phyloP scores from a whole-genome alignment of 2,329 filamentous ascomycete genomes.

The Phoma sp. region DNA sequence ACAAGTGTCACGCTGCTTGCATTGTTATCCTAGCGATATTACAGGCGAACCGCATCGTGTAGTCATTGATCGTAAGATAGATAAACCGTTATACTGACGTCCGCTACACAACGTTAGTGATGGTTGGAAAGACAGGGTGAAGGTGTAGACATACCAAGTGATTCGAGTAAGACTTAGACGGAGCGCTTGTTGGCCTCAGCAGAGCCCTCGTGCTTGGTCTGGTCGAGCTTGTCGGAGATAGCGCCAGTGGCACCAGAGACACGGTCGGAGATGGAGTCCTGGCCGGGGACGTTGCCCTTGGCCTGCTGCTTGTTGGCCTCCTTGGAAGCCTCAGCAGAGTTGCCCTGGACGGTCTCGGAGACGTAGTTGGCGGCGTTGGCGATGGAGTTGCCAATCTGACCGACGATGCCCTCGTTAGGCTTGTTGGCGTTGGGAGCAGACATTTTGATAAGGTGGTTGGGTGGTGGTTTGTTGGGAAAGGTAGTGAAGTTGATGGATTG shows the following conservation, averaged over 20 bases:
- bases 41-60: constrained; percentile 14
- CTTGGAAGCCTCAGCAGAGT: constrained; percentile 64
- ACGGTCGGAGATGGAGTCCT: constrained; percentile 54
- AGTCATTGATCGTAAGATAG: constrained; percentile 1
- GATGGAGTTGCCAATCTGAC: constrained; percentile 49
- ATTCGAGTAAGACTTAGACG: constrained; percentile 27
- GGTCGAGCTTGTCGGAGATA: constrained; percentile 59
- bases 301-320: constrained; percentile 69
- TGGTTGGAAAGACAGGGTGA: no score
- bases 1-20: constrained; percentile 16
- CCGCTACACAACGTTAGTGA: background rate
- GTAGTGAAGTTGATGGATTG: constrained; percentile 21
- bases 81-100: constrained; percentile 13
- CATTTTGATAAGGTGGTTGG: constrained; percentile 43
- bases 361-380: constrained; percentile 72
- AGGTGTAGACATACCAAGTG: constrained; percentile 3
- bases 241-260: constrained; percentile 61
- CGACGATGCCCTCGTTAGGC: constrained; percentile 54
- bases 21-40: constrained; percentile 15
- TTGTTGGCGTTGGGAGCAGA: constrained; percentile 53
- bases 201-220: constrained; percentile 58
- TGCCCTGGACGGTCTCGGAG: constrained; percentile 67
- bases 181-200: constrained; percentile 58
- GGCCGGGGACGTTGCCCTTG: constrained; percentile 63
- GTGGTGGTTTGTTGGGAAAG: constrained; percentile 18